Evolutionary conservation across 1,284 basidiomycete species (phyloP).

Genomic region (Ustilago vetiveriae): DNA sequence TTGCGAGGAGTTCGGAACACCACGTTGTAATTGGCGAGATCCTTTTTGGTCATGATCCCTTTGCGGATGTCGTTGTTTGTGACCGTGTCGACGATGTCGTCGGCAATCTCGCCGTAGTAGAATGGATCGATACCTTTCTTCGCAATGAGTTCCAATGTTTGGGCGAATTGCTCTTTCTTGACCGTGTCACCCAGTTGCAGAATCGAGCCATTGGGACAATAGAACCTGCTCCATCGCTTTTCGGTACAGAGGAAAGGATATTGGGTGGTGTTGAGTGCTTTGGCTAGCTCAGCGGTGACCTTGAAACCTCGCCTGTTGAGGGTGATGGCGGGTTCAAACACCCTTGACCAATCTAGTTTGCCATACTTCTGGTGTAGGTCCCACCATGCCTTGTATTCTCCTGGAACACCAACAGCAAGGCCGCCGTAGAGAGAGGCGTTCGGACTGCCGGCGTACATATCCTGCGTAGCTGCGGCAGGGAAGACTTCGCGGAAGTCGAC

Average conservation of each 20-base stretch:
- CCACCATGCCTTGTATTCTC: slow-evolving; percentile 66
- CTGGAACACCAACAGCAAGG: slow-evolving; percentile 66
- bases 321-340: slow-evolving; percentile 62
- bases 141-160: slow-evolving; percentile 52
- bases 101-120: slow-evolving; percentile 58
- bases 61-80: slow-evolving; percentile 54
- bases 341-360: slow-evolving; percentile 60
- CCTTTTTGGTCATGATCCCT: slow-evolving; percentile 59
- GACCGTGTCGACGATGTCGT: slow-evolving; percentile 51
- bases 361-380: slow-evolving; percentile 62
- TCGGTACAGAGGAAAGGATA: slow-evolving; percentile 59
- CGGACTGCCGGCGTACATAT: slow-evolving; percentile 61
- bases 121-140: slow-evolving; percentile 52
- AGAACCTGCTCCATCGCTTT: slow-evolving; percentile 54
- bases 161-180: slow-evolving; percentile 45
- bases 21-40: slow-evolving; percentile 57
- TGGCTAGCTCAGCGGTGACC: slow-evolving; percentile 53
- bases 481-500: slow-evolving; percentile 69
- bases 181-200: slow-evolving; percentile 57
- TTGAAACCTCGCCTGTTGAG: slow-evolving; percentile 63
- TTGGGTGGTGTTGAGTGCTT: slow-evolving; percentile 43
- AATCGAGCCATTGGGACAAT: slow-evolving; percentile 57
- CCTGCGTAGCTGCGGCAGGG: slow-evolving; percentile 67
- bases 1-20: slow-evolving; percentile 33
- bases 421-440: slow-evolving; percentile 49